A percentile compares a stretch with the other conserved stretches of the same genome.
Evolutionary conservation across 2,329 filamentous ascomycete species (phyloP).

Genomic region (Pseudogymnoascus destructans): DNA sequence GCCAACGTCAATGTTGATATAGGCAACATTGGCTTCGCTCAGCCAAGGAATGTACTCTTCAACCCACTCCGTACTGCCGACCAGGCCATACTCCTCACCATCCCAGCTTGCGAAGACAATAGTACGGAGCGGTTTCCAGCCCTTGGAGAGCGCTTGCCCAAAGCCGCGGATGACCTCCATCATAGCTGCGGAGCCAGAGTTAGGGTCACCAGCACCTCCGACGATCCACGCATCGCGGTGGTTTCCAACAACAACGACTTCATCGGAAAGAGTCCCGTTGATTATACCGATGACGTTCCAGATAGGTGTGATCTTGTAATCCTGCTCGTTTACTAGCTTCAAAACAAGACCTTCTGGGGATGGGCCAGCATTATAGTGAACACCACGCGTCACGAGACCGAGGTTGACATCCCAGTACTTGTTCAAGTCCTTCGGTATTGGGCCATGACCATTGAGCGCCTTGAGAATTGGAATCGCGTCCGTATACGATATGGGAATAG

Average conservation of each 20-base stretch:
- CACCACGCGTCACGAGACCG: conserved; percentile 50
- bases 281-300: conserved; percentile 92
- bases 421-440: conserved; percentile 60
- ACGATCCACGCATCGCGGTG: conserved; percentile 84
- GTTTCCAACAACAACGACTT: conserved; percentile 84
- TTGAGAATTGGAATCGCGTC: conserved; percentile 82
- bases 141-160: conserved; percentile 54
- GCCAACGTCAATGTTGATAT: conserved; percentile 70
- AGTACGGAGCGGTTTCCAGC: conserved; percentile 77
- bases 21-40: conserved; percentile 52
- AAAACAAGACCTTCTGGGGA: conserved; percentile 54
- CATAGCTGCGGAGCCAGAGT: conserved; percentile 65
- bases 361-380: conserved; percentile 58
- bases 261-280: conserved; percentile 72
- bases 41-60: conserved; percentile 74
- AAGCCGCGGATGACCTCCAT: conserved; percentile 70
- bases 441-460: conserved; percentile 79
- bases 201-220: conserved; percentile 72
- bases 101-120: conserved; percentile 76
- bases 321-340: conserved; percentile 66
- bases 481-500: conserved; percentile 75
- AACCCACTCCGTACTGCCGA: conserved; percentile 78
- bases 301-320: conserved; percentile 67
- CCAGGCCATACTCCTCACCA: conserved; percentile 63
- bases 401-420: conserved; percentile 50